Base-by-base conservation (phyloP, 257 asterid genomes). In the Solanum lycopersicoides region DNA sequence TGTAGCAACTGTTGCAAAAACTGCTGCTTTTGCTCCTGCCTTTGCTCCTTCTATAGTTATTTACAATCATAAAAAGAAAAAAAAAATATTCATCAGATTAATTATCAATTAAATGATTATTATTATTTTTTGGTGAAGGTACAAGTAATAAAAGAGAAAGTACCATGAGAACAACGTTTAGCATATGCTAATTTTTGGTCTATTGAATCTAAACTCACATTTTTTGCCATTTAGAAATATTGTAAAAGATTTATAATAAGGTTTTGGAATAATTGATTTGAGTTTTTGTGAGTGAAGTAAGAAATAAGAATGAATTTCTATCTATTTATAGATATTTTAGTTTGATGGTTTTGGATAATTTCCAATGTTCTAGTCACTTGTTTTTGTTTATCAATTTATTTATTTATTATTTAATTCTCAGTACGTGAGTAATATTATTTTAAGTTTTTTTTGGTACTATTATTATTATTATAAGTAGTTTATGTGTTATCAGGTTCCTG, bases 11-110 rank as follows among this genome's bases (percentile, higher is more conserved):
- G 97, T 66, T 53, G 99, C 98, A 83, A 93, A 68, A 12, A 88
- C 91, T 15, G 98, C 99, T 60, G 98, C 99, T 90, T 95, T 96
- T 21, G 98, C 93, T 86, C 98, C 99, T 0, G 98, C 98, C 68
- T 93, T 86, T 11, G 88, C 99, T 80, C 98, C 98, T 91, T 96
- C 98, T 77, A 15, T 39, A 72, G 28, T 65, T 11, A 75, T 93
- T 90, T 94, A 86, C 68, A 87, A 35, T 42, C 35, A 76, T 23
- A 39, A 41, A 21, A 23, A 14, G 12, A 13, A 7, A 28, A 13
- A n/a, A 63, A 63, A n/a, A 56, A 56, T 18, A 60, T 60, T n/a
- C 28, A 63, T 16, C 10, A 53, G 63, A 53, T 53, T 50, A 50
- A 50, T 53, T 53, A 53, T 53, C 4, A 53, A 53, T 16, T 53